Conservation (phyloP, 1,284 basidiomycete genomes). For the Apiotrichum mycotoxinovorans region DNA sequence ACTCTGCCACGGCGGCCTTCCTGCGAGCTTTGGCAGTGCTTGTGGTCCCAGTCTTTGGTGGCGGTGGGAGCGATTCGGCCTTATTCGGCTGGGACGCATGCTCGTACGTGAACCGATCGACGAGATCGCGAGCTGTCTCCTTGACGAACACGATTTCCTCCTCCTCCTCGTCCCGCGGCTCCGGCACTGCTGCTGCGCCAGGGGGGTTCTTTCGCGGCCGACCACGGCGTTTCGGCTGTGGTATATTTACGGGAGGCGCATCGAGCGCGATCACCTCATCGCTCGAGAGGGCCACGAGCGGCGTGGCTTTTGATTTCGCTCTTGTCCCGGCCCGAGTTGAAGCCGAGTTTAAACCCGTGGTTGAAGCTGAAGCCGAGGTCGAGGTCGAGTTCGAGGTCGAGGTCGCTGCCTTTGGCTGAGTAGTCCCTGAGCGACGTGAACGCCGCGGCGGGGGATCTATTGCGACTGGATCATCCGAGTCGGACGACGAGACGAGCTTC, state of each 20-base stretch:
- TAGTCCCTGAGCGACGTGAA: neutral
- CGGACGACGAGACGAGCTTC: conserved; percentile 3
- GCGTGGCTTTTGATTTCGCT: neutral
- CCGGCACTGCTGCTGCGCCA: neutral
- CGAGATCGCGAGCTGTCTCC: conserved; percentile 1
- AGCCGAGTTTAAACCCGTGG: no score
- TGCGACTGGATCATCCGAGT: conserved; percentile 24
- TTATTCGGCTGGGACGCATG: conserved; percentile 7
- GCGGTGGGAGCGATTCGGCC: no score
- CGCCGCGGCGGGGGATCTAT: conserved; percentile 12
- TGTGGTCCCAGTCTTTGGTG: no score
- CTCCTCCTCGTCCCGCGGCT: conserved; percentile 5
- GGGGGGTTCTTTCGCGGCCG: conserved; percentile 1
- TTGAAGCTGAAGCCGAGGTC: neutral
- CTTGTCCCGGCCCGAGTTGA: no score
- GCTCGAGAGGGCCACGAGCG: neutral
- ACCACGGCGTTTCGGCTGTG: neutral
- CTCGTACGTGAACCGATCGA: conserved; percentile 7
- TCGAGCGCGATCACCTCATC: neutral
- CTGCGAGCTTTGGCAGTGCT: no score
- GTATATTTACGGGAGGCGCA: neutral
- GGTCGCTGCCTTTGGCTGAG: neutral
- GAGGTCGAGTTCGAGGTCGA: neutral
- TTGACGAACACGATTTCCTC: conserved; percentile 21
- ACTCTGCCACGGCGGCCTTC: no score